Base-by-base conservation (phyloP, 345 rosid genomes). In the Lenwebbia sp. region DNA sequence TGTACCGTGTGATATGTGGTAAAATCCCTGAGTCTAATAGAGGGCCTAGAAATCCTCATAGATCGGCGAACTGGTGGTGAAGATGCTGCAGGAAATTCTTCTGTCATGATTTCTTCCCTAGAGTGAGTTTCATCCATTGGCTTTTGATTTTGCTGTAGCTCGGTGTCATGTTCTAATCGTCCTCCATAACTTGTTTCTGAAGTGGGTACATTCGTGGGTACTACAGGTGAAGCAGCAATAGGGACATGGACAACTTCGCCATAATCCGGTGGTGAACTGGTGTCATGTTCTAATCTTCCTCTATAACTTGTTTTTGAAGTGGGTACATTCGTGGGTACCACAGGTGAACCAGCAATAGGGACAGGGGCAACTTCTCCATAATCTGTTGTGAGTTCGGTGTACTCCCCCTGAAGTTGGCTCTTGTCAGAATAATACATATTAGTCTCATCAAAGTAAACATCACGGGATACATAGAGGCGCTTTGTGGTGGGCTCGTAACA, bases 371-470 rank as follows among this genome's bases (percentile, higher is more conserved):
- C 3, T 58, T 60, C 74, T 13, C 4, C 40, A 58, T 26, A 58
- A 26, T 58, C 0, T 0, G 1, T 58, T 14, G 10, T 13, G 21
- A 60, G 21, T 6, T 60, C 0, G 2, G 1, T 28, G 33, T 58
- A 5, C 17, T 58, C 54, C 70, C 70, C 2, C 9, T 13, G 2
- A 28, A 60, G 8, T 60, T 28, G 40, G 0, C 37, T 60, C 40
- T 5, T 28, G 5, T 57, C 0, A 57, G 1, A 60, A 7, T 60
- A 60, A 60, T n/a, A 60, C 74, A 6, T 60, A 28, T 13, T n/a
- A 28, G 37, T 13, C 19, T 60, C 37, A 6, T 60, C 19, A 60
- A 60, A 60, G 19, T 13, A 0, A 2, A 60, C 37, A 60, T 60
- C 74, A 6, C 2, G 1, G 1, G 74, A 60, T 0, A 60, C 3